A percentile compares a stretch with the other conserved stretches of the same genome.
phyloP scores from a whole-genome alignment of 768 basidiomycete genomes.

The Kwoniella dejecticola region DNA sequence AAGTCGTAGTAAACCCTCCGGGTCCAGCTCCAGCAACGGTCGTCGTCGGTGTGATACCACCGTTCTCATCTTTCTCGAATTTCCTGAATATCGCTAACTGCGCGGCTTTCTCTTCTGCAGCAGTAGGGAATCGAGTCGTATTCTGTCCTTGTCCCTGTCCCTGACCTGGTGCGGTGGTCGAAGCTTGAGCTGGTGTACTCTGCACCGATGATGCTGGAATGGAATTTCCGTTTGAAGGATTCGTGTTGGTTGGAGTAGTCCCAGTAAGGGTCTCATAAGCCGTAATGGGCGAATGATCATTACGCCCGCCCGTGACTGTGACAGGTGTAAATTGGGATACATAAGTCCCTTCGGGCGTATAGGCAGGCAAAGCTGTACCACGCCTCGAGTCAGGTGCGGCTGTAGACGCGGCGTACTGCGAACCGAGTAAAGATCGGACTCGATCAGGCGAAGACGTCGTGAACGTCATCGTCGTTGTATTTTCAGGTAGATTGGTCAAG shows the following conservation, averaged over 20 bases:
- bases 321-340: constrained; percentile 1
- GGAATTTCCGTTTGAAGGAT: not conserved
- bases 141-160: too few relatives aligned
- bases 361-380: constrained; percentile 22
- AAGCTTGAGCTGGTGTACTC: too few relatives aligned
- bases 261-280: constrained; percentile 11
- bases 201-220: not conserved
- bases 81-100: constrained; percentile 12
- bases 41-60: not conserved
- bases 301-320: not conserved
- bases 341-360: constrained; percentile 17
- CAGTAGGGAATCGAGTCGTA: constrained; percentile 4
- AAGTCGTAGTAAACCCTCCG: not conserved
- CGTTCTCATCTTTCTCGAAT: not conserved
- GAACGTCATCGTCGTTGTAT: too few relatives aligned
- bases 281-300: constrained; percentile 1
- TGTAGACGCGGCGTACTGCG: constrained; percentile 10
- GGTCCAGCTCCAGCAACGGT: too few relatives aligned
- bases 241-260: not conserved
- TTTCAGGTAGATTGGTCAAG: constrained; percentile 8
- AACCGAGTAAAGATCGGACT: constrained; percentile 16
- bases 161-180: not conserved
- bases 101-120: constrained; percentile 21
- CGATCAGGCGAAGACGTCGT: constrained; percentile 2
- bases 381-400: constrained; percentile 9